These are phyloP conservation scores for Macrotyloma uniflorum DNA, from an alignment of 306 rosid genomes.

Conservation along the genomic window DNA sequence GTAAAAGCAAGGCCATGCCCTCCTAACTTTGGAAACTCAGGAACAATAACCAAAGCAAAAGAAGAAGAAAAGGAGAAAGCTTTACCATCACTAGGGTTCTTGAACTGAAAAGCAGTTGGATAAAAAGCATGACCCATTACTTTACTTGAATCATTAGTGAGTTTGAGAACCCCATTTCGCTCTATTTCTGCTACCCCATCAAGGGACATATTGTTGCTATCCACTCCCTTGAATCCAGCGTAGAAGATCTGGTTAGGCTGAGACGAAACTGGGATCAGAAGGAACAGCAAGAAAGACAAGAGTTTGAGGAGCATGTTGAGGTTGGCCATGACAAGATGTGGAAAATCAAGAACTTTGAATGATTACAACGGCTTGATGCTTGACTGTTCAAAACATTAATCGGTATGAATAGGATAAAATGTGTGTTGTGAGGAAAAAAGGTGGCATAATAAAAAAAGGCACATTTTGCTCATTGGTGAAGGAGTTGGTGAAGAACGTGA, in stretches of 20 bases:
- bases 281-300: constrained; percentile 32
- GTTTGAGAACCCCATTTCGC: constrained; percentile 52
- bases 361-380: too few species aligned
- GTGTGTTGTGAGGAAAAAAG: neutral
- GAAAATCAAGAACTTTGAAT: constrained; percentile 11
- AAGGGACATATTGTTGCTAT: constrained; percentile 53
- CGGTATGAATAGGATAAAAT: neutral
- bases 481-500: constrained; percentile 4
- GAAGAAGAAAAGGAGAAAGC: constrained; percentile 71
- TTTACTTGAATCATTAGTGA: constrained; percentile 66
- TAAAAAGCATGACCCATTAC: constrained; percentile 62
- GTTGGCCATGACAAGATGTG: constrained; percentile 39
- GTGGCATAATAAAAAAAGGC: neutral
- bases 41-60: constrained; percentile 62
- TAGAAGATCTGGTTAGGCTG: constrained; percentile 47
- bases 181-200: constrained; percentile 54
- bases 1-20: constrained; percentile 89
- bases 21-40: constrained; percentile 69
- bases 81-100: constrained; percentile 52
- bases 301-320: constrained; percentile 34
- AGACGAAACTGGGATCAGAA: constrained; percentile 46
- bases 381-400: neutral
- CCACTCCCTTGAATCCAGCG: constrained; percentile 56
- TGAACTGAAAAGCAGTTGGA: constrained; percentile 52
- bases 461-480: neutral